These are phyloP conservation scores for Grosmannia huntii DNA, from an alignment of 2,329 filamentous ascomycete genomes.

Conservation along the genomic window DNA sequence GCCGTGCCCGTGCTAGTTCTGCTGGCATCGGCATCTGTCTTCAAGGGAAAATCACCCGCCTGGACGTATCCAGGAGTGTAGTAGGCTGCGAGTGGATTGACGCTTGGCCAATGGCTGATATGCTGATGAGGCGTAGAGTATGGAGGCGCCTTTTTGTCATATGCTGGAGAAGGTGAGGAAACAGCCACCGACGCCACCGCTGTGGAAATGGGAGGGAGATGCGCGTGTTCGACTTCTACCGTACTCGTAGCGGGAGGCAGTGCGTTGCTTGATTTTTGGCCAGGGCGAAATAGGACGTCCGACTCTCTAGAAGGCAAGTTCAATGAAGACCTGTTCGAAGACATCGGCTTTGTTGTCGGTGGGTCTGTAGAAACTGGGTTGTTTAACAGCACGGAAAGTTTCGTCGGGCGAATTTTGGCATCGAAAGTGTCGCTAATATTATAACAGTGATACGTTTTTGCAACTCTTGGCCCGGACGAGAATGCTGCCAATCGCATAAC, in stretches of 20 bases:
- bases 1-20: conserved; percentile 23
- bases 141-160: not conserved
- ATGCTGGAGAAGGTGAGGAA: not conserved
- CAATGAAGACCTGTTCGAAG: not conserved
- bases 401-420: not conserved
- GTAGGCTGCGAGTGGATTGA: conserved; percentile 36
- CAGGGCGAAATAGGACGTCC: not conserved
- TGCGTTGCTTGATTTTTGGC: not conserved
- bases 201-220: not conserved
- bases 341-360: not conserved
- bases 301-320: not conserved
- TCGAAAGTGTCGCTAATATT: not conserved
- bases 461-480: not conserved
- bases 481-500: not conserved
- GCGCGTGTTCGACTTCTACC: not conserved
- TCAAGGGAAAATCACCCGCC: conserved; percentile 29
- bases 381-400: not conserved
- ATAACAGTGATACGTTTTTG: not conserved
- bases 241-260: not conserved
- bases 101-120: conserved; percentile 31
- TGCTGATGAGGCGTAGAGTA: conserved; percentile 9
- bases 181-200: not conserved
- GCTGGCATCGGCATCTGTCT: conserved; percentile 34
- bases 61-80: conserved; percentile 31
- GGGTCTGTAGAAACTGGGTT: not conserved